Evolutionary conservation across 106 monocot genomes (phyloP), one percentile per base, ranked within the genome.

Genomic region (Dendrobium chrysotoxum): DNA sequence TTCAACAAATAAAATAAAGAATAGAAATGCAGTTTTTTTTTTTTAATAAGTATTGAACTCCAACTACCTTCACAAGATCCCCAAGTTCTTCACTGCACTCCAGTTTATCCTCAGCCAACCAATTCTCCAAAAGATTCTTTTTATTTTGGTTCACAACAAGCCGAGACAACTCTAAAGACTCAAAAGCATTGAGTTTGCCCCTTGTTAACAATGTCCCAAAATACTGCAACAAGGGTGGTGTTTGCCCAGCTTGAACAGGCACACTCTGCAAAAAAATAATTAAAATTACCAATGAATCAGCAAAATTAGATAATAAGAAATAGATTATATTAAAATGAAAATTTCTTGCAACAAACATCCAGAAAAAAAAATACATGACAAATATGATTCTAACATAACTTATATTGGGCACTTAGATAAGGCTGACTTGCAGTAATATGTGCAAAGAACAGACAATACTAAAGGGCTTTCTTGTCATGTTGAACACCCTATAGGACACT

Each of bases 71-170:
- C 74, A 95, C 98, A 88, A 99, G 95, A 86, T 99, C 95, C 28
- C 98, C 98, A 45, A 99, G 95, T 79, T 99, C 98, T 87, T 99
- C 98, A 80, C 95, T 99, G 79, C 98, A 99, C 83, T 99, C 98
- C 77, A 99, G 92, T 80, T 99, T 99, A 83, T 99, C 98, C 75
- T 95, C 98, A 73, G 95, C 94, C 82, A 99, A 87, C 98, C 98
- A 99, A 81, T 99, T 99, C 80, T 99, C 98, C 81, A 99, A 79
- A 15, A 95, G 91, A 75, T 95, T 95, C 79, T 98, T 98, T 78
- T 98, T 98, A 83, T 98, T 98, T 80, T 98, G 98, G 82, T 98
- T 98, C 13, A 98, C 98, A 83, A 98, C 98, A 83, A 98, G 95
- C 61, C 95, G 92, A 50, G 98, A 98, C 61, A 98, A 82, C 78